Evolutionary conservation across 1,284 basidiomycete genomes (phyloP), one percentile per base, ranked within the genome.

Genomic region (Cryptococcus sp.): DNA sequence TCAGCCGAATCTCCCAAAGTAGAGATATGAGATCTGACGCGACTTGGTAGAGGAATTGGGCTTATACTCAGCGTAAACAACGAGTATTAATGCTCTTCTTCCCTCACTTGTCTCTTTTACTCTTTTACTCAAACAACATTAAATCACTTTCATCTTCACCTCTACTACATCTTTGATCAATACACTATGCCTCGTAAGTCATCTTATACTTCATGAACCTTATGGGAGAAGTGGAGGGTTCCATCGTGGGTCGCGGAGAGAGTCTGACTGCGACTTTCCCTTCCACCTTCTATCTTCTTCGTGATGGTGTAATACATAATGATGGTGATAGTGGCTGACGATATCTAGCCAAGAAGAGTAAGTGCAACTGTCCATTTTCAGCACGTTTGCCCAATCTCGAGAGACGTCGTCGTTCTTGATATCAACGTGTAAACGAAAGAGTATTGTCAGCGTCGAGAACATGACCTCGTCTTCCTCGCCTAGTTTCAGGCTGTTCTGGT

Each of bases 101-200:
- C 49, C 45, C 53, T 49, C 47, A 44, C 47, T 32, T 41, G 44
- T 57, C 22, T 44, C 24, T 23, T 45, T 52, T 48, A 24, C 23
- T 21, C 36, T 40, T 28, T 31, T 22, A 50, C 50, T 40, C 44
- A 22, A 18, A 7, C 46, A 48, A 22, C 54, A 48, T 48, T 45
- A 25, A 52, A 49, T 45, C 48, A 50, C 23, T 46, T 37, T 49
- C n/a, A 46, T 34, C 32, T 13, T n/a, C 40, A 41, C 36, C 21
- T 44, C 40, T 49, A 5, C 46, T 39, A 59, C 53, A 59, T 49
- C 31, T 59, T 49, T 53, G 45, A 53, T 42, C 42, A 49, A 54
- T 19, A 34, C 52, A 63, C 23, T 24, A 71, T 71, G 69, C 63
- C 69, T 62, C 67, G 69, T 71, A 55, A 67, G 69, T 71, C n/a